Evolutionary conservation across 2,329 filamentous ascomycete species (phyloP), one percentile per base, ranked within the genome.

Genomic region (Talaromyces sp.): DNA sequence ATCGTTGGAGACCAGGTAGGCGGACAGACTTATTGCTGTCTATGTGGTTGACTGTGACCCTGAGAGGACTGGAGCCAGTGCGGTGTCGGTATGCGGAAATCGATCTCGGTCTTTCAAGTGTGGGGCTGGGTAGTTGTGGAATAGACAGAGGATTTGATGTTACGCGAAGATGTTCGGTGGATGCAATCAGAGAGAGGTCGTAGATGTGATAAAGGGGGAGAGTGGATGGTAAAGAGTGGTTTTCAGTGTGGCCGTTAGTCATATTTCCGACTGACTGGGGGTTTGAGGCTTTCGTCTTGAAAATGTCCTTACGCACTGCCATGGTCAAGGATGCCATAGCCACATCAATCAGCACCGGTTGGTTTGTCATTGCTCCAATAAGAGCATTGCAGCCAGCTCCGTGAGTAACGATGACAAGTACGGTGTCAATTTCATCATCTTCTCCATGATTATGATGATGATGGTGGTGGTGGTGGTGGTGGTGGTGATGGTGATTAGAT

Each of bases 371-470:
- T 25, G 91, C 91, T 11, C 93, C 91, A 62, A 99, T 92, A 45
- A 99, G 76, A 2, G 94, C 94, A 75, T 99, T 99, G 75, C 93
- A 96, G 39, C 94, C 94, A 13, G 94, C 94, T 22, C 93, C 93
- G 69, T 99, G 94, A 0, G 94, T 96, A 21, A 99, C 89, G 7
- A 99, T 76, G 40, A 99, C 81, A 15, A 99, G 78, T 1, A 97
- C 86, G 1, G 91, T 83, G 65, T 96, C 89, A 1, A 84, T 80
- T 35, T 85, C 81, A 21, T 86, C 83, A 13, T 88, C 84, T 1
- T 56, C 53, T 0, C 84, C 81, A 2, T 82, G 79, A 1, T 81
- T 77, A 11, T 77, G 71, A 0, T 75, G 70, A 57, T 75, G 80
- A 8, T 80, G 80, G 13, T 80, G 77, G 70, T 81, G 77, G 43